Conservation (phyloP, 768 basidiomycete species). For the Suillus brevipes region DNA sequence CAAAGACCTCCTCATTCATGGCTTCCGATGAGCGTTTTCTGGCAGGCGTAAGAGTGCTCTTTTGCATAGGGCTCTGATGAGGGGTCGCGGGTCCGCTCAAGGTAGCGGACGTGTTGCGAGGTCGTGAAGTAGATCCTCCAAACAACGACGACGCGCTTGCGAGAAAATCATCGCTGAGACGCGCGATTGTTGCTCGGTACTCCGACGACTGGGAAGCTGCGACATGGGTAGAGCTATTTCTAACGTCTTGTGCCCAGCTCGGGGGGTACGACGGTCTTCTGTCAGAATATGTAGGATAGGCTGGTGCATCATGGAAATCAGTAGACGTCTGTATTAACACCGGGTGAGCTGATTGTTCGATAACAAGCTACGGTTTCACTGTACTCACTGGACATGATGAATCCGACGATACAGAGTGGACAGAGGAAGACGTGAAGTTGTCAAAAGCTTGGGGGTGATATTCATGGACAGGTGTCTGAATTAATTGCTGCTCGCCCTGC, state of each 20-base stretch:
- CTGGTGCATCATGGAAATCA: slow-evolving; percentile 11
- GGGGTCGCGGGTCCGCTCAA: slow-evolving; percentile 21
- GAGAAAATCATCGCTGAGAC: slow-evolving; percentile 34
- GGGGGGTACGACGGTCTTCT: slow-evolving; percentile 20
- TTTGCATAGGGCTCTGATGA: slow-evolving; percentile 19
- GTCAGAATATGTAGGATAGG: slow-evolving; percentile 15
- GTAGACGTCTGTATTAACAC: background rate
- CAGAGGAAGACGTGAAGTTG: slow-evolving; percentile 19
- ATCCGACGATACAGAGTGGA: slow-evolving; percentile 6
- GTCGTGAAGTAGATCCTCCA: slow-evolving; percentile 22
- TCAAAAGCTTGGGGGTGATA: slow-evolving; percentile 17
- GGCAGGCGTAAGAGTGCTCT: slow-evolving; percentile 23
- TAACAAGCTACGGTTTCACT: background rate
- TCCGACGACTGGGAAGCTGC: slow-evolving; percentile 26
- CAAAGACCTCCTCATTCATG: slow-evolving; percentile 28
- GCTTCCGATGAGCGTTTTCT: slow-evolving; percentile 35
- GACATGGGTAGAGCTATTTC: slow-evolving; percentile 16
- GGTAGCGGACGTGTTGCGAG: slow-evolving; percentile 17
- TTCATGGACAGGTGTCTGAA: slow-evolving; percentile 25
- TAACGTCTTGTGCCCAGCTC: slow-evolving; percentile 26
- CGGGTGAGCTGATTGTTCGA: background rate
- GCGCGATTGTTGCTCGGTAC: slow-evolving; percentile 32
- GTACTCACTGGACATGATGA: slow-evolving; percentile 16
- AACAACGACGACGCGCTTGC: slow-evolving; percentile 33
- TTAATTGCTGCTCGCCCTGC: slow-evolving; percentile 23